Evolutionary conservation across 768 basidiomycete genomes (phyloP).

Genomic region (Botryobasidium botryosum): DNA sequence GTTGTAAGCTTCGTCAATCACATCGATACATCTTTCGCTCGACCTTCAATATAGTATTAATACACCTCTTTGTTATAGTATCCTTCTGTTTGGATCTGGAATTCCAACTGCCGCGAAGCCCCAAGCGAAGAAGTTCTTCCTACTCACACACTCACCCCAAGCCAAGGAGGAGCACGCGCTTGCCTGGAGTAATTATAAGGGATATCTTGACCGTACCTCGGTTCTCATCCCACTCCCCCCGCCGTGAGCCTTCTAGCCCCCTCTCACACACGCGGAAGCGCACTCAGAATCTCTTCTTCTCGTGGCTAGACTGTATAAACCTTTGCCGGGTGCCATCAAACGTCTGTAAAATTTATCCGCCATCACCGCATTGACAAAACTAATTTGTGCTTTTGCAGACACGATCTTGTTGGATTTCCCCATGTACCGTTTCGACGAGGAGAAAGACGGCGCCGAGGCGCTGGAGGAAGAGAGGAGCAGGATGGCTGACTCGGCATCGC

Average conservation of each 20-base stretch:
- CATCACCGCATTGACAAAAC: not conserved
- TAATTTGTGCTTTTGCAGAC: not conserved
- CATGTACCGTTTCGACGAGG: slow-evolving; percentile 40
- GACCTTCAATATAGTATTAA: not conserved
- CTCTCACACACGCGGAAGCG: too few relatives aligned
- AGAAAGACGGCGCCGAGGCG: slow-evolving; percentile 29
- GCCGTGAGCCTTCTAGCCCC: too few relatives aligned
- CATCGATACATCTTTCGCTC: not conserved
- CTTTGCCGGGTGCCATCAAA: slow-evolving; percentile 36
- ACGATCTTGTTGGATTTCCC: slow-evolving; percentile 45
- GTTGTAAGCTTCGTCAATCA: slow-evolving; percentile 26
- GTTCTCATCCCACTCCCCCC: slow-evolving; percentile 47
- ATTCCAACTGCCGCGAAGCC: slow-evolving; percentile 57
- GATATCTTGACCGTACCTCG: slow-evolving; percentile 38
- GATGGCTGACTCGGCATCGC: too few relatives aligned
- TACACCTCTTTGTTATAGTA: slow-evolving; percentile 17
- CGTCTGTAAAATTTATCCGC: slow-evolving; percentile 8
- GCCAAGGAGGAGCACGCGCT: slow-evolving; percentile 18
- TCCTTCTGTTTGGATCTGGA: slow-evolving; percentile 50
- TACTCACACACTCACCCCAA: slow-evolving; percentile 30
- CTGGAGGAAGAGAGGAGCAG: slow-evolving; percentile 21
- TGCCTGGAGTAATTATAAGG: slow-evolving; percentile 38
- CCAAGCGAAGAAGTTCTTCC: slow-evolving; percentile 39
- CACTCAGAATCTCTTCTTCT: too few relatives aligned
- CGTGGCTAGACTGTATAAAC: slow-evolving; percentile 38